Base-by-base conservation (phyloP, 2,329 filamentous ascomycete species). In the Arthrobotrys sphaeroides region DNA sequence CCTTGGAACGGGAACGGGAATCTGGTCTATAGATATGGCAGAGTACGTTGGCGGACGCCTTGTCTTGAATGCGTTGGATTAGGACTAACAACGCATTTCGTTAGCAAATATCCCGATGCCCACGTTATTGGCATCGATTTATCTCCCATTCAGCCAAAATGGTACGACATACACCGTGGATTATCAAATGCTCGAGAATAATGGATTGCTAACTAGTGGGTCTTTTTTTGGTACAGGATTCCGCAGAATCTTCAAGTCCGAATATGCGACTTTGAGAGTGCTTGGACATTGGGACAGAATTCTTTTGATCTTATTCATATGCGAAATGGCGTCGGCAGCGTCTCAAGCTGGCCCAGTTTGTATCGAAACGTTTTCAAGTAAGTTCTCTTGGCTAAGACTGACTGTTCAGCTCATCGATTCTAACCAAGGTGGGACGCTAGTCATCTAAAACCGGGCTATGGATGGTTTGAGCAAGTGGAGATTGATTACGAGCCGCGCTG, bases 21-120 rank as follows among this genome's bases (percentile, higher is more conserved):
- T 96, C 76, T 98, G 94, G 94, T 88, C 91, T 42, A 91, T 96
- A 79, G 91, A 94, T 78, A 90, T 97, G 83, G 91, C 91, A 77
- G 89, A 91, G 69, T 73, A 73, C 20, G 69, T 18, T 49, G 24
- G n/a, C 33, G 84, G 84, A 88, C 83, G 79, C 64, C 70, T 55
- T 5, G 82, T 42, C n/a, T n/a, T n/a, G n/a, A n/a, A 59, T 60
- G 43, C 57, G 51, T 73, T 69, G 40, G 38, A 42, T 26, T 20
- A 20, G 26, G 65, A 59, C 78, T 77, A 68, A 78, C 64, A 62
- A 67, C 65, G 45, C 68, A 86, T 84, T 55, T 24, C 5, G 7
- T 40, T 20, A 73, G 69, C 79, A 85, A 85, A 81, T 89, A 87
- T 80, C 84, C 84, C 10, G 80, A 86, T 18, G 86, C 88, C 60